Evolutionary conservation across 495 filamentous ascomycete genomes (phyloP).

Genomic region (Pseudevernia furfuracea): DNA sequence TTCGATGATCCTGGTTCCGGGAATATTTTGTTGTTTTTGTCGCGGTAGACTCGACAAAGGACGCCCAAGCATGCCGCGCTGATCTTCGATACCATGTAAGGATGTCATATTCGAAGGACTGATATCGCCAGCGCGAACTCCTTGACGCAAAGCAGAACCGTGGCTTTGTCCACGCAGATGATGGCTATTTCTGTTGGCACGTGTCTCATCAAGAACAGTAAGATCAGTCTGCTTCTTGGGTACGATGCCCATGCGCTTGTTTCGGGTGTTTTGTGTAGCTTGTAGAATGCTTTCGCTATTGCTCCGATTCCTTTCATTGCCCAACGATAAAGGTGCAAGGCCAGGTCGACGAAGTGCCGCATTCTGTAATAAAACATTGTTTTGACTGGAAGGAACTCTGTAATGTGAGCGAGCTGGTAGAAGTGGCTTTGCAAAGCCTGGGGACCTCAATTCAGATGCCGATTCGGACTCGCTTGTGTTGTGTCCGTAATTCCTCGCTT

Average conservation of each 20-base stretch:
- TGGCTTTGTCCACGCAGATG: conserved; percentile 77
- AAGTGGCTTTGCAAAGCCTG: conserved; percentile 57
- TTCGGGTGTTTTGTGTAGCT: conserved; percentile 49
- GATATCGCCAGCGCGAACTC: conserved; percentile 35
- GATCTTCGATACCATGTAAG: conserved; percentile 46
- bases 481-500: conserved; percentile 41
- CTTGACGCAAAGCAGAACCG: conserved; percentile 62
- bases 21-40: conserved; percentile 55
- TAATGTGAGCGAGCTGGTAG: conserved; percentile 72
- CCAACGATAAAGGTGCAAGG: conserved; percentile 57
- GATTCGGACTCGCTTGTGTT: conserved; percentile 44
- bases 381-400: conserved; percentile 68
- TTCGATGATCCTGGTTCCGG: conserved; percentile 60
- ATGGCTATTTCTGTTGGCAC: conserved; percentile 59
- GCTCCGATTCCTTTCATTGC: conserved; percentile 77
- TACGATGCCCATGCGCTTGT: conserved; percentile 78
- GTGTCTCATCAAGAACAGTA: conserved; percentile 64
- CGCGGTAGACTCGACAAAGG: conserved; percentile 79
- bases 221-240: conserved; percentile 66
- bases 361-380: conserved; percentile 45
- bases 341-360: conserved; percentile 57
- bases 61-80: conserved; percentile 54
- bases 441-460: conserved; percentile 49
- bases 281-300: conserved; percentile 80
- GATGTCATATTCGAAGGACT: conserved; percentile 53